phyloP scores from a whole-genome alignment of 768 basidiomycete species.

The Flagelloscypha sp. region DNA sequence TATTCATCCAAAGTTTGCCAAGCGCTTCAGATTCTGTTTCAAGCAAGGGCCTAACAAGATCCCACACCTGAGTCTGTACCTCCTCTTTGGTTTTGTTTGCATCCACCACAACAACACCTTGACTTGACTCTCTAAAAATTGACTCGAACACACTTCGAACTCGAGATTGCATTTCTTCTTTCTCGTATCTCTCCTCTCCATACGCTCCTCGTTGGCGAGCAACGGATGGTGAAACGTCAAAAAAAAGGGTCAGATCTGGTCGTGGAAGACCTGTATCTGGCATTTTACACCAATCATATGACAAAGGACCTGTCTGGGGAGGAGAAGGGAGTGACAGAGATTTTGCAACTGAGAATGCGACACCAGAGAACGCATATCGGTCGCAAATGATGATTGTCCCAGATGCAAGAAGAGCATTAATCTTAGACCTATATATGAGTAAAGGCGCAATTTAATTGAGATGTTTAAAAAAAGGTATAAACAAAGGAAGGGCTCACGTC shows the following conservation, averaged over 20 bases:
- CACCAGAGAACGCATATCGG: slow-evolving; percentile 93
- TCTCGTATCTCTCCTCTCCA: slow-evolving; percentile 85
- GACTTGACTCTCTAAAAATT: background rate
- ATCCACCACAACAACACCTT: background rate
- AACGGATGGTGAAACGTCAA: slow-evolving; percentile 67
- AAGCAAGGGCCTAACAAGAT: too few relatives aligned
- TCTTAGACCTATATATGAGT: slow-evolving; percentile 38
- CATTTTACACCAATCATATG: slow-evolving; percentile 75
- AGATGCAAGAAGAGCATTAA: slow-evolving; percentile 45
- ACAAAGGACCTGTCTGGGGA: slow-evolving; percentile 28
- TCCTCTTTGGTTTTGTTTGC: too few relatives aligned
- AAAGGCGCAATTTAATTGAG: background rate
- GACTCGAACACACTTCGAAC: too few relatives aligned
- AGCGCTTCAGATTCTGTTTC: too few relatives aligned
- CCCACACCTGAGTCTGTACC: too few relatives aligned
- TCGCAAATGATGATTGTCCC: slow-evolving; percentile 83
- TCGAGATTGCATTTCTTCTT: slow-evolving; percentile 59
- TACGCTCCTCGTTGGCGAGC: slow-evolving; percentile 71
- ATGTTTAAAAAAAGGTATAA: background rate
- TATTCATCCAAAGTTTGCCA: too few relatives aligned
- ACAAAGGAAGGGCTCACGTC: slow-evolving; percentile 42
- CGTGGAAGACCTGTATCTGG: slow-evolving; percentile 85
- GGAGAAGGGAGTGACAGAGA: slow-evolving; percentile 15
- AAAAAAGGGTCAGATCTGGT: slow-evolving; percentile 83
- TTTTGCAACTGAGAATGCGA: slow-evolving; percentile 76